phyloP scores from a whole-genome alignment of 257 asterid species.

The Fraxinus anomala region DNA sequence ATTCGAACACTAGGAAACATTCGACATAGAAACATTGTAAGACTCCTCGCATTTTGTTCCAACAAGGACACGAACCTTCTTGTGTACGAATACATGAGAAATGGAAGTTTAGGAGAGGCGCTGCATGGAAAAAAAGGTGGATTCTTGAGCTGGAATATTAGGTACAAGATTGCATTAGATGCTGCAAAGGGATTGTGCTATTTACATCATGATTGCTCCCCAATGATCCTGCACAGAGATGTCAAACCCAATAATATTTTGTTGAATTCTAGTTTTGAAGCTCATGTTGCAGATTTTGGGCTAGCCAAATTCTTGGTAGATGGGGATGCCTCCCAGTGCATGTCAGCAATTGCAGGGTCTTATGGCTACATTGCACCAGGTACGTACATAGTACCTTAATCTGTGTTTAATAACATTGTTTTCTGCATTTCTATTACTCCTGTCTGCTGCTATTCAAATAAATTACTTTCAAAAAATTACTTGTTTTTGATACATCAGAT shows the following conservation, averaged over 20 bases:
- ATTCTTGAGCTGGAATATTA: conserved; percentile 66
- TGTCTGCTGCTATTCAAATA: too few relatives aligned
- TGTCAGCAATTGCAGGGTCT: conserved; percentile 96
- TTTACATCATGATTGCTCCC: conserved; percentile 89
- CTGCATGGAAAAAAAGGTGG: conserved; percentile 82
- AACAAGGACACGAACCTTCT: conserved; percentile 83
- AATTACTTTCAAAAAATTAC: too few relatives aligned
- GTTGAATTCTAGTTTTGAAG: conserved; percentile 74
- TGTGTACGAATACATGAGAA: conserved; percentile 90
- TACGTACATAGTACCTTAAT: conserved; percentile 20
- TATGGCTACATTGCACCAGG: conserved; percentile 99
- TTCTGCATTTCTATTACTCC: background rate
- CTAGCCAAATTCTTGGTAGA: conserved; percentile 83
- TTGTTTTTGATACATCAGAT: too few relatives aligned
- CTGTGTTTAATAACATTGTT: background rate
- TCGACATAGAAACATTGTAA: conserved; percentile 80
- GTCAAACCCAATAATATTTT: conserved; percentile 87
- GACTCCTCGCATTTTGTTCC: conserved; percentile 76
- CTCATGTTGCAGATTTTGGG: conserved; percentile 96
- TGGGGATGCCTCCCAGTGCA: conserved; percentile 84
- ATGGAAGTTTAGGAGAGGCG: conserved; percentile 94
- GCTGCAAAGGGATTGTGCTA: conserved; percentile 90
- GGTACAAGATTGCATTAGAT: conserved; percentile 80
- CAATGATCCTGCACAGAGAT: conserved; percentile 84
- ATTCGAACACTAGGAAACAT: conserved; percentile 83